These are phyloP conservation scores for Sonneratia alba DNA, from an alignment of 345 rosid genomes.

Conservation along the genomic window DNA sequence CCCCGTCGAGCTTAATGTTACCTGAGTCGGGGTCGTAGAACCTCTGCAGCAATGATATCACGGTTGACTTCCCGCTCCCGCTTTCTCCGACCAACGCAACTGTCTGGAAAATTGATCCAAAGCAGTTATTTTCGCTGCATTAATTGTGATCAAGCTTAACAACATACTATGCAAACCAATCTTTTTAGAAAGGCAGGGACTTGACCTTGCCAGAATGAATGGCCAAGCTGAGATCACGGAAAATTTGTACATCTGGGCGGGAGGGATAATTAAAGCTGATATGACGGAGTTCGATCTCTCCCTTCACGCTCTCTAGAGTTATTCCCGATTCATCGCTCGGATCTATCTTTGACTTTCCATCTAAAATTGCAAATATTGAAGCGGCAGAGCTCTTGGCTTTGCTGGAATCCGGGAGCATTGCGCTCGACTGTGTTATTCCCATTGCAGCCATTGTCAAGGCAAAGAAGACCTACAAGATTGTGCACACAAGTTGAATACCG, in stretches of 20 bases:
- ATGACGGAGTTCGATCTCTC: constrained; percentile 60
- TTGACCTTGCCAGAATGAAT: constrained; percentile 28
- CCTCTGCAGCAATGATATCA: constrained; percentile 24
- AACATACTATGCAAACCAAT: neutral
- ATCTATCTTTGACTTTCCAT: constrained; percentile 22
- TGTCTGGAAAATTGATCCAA: constrained; percentile 14
- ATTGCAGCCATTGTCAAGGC: constrained; percentile 26
- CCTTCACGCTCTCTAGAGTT: constrained; percentile 38
- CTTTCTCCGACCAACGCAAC: constrained; percentile 36
- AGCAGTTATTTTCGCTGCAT: neutral
- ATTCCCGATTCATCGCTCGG: constrained; percentile 30
- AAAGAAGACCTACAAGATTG: constrained; percentile 22
- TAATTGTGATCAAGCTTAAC: neutral
- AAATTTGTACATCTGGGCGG: constrained; percentile 64
- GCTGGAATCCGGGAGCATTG: constrained; percentile 21
- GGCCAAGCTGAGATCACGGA: constrained; percentile 40
- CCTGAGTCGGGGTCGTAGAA: constrained; percentile 33
- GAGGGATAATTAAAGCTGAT: constrained; percentile 63
- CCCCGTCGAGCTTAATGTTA: constrained; percentile 24
- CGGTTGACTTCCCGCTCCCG: constrained; percentile 35
- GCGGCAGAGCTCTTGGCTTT: constrained; percentile 26
- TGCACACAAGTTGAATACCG: neutral
- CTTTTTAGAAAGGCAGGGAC: no score
- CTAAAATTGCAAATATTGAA: constrained; percentile 26
- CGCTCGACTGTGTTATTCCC: constrained; percentile 27